Evolutionary conservation across 169 alveolate species (phyloP).

Genomic region (Cryptosporidium parvum): DNA sequence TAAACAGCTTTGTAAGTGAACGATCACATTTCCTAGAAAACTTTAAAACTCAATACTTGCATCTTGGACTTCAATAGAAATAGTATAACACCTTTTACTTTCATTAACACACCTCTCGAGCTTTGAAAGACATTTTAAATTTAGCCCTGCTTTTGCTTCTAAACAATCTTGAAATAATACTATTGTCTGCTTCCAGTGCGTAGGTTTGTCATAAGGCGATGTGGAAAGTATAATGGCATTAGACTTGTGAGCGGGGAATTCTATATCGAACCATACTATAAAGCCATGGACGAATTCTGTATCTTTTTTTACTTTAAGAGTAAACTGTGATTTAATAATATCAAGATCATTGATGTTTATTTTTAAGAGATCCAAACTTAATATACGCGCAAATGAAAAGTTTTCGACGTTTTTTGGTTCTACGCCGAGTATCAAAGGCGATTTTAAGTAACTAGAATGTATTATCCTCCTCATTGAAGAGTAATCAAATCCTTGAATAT

Average conservation of each 20-base stretch:
- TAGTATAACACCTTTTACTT: constrained; percentile 26
- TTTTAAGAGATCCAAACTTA: constrained; percentile 13
- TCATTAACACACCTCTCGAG: constrained; percentile 9
- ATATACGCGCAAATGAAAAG: constrained; percentile 17
- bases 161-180: constrained; percentile 9
- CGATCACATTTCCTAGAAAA: too few species aligned
- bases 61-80: constrained; percentile 47
- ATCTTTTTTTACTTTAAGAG: constrained; percentile 15
- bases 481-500: constrained; percentile 53
- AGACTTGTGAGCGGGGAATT: constrained; percentile 25
- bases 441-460: constrained; percentile 28
- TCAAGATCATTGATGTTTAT: constrained; percentile 29
- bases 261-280: constrained; percentile 75
- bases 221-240: constrained; percentile 28
- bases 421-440: constrained; percentile 33
- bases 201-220: constrained; percentile 67
- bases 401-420: constrained; percentile 36
- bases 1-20: not conserved
- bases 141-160: constrained; percentile 52
- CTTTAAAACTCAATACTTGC: constrained; percentile 5
- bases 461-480: constrained; percentile 40
- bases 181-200: constrained; percentile 76
- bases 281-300: constrained; percentile 65
- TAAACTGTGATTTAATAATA: constrained; percentile 7
- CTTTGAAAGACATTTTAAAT: constrained; percentile 19